These are phyloP conservation scores for Didymella pinodella DNA, from an alignment of 2,329 filamentous ascomycete species.

Conservation along the genomic window DNA sequence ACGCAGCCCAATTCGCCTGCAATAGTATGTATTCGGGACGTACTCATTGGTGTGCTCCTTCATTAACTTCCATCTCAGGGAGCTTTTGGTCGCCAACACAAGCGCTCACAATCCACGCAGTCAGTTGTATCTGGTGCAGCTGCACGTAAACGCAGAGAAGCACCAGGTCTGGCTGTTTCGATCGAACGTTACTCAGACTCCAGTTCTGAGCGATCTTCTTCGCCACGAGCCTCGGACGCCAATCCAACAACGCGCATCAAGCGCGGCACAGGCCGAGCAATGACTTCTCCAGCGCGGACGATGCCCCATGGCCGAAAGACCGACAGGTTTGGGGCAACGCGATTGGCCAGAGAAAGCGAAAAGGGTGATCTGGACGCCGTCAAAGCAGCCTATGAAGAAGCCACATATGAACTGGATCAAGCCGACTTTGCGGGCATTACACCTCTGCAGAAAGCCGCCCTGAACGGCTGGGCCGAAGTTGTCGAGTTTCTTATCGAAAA, in stretches of 20 bases:
- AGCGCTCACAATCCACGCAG: constrained; percentile 51
- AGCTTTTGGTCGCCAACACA: constrained; percentile 46
- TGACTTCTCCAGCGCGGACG: constrained; percentile 60
- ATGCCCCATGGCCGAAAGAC: constrained; percentile 85
- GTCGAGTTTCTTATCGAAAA: constrained; percentile 86
- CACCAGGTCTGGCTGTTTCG: constrained; percentile 40
- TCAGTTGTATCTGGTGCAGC: constrained; percentile 40
- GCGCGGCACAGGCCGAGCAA: constrained; percentile 68
- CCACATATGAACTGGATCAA: constrained; percentile 86
- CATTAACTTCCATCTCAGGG: constrained; percentile 21
- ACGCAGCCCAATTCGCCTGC: constrained; percentile 47
- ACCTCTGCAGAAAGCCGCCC: constrained; percentile 88
- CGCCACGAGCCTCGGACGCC: constrained; percentile 43
- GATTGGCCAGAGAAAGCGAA: constrained; percentile 87
- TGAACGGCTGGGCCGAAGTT: constrained; percentile 86
- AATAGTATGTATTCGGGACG: constrained; percentile 20
- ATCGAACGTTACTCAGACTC: constrained; percentile 48
- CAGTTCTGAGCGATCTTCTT: constrained; percentile 49
- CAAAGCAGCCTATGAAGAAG: constrained; percentile 75
- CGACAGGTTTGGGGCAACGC: constrained; percentile 90
- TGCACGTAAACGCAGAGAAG: constrained; percentile 47
- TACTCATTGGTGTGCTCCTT: neutral
- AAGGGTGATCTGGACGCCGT: constrained; percentile 82
- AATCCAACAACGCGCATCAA: constrained; percentile 61
- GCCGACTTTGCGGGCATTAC: constrained; percentile 97